These are phyloP conservation scores for Pseudonitzschia multiseries DNA, from an alignment of 108 stramenopile genomes.

Conservation along the genomic window DNA sequence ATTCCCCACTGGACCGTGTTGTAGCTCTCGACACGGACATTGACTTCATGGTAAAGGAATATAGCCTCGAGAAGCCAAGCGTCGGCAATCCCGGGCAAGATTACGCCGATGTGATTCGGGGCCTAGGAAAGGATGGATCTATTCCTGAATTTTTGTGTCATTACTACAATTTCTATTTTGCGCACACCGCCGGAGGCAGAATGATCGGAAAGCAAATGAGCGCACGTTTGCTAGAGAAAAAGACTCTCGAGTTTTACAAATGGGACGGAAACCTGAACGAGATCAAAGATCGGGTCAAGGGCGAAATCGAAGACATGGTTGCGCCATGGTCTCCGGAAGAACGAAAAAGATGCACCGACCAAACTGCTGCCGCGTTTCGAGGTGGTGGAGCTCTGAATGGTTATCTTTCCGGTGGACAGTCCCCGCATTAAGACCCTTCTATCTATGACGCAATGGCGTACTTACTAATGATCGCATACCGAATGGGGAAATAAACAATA, in stretches of 20 bases:
- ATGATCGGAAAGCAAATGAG: constrained; percentile 95
- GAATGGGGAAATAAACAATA: no score
- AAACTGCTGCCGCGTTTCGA: constrained; percentile 67
- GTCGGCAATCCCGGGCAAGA: constrained; percentile 53
- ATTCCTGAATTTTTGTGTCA: constrained; percentile 92
- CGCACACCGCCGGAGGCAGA: constrained; percentile 88
- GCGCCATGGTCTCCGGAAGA: constrained; percentile 72
- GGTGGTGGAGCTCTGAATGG: constrained; percentile 72
- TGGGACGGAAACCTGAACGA: constrained; percentile 87
- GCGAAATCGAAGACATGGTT: constrained; percentile 85
- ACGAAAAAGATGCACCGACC: constrained; percentile 68
- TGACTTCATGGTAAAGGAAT: constrained; percentile 76
- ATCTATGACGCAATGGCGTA: no score
- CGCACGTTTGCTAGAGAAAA: constrained; percentile 69
- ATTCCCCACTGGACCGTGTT: constrained; percentile 86
- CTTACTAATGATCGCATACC: no score
- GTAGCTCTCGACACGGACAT: constrained; percentile 78
- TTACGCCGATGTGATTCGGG: constrained; percentile 61
- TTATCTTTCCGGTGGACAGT: constrained; percentile 60
- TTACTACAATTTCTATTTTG: constrained; percentile 95
- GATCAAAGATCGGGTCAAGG: constrained; percentile 69
- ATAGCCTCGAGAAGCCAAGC: constrained; percentile 42
- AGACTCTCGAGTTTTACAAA: constrained; percentile 91
- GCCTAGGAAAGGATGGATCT: constrained; percentile 40
- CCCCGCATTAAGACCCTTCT: constrained; percentile 38